These are phyloP conservation scores for Scedosporium aurantiacum DNA, from an alignment of 2,329 filamentous ascomycete genomes.

Conservation along the genomic window DNA sequence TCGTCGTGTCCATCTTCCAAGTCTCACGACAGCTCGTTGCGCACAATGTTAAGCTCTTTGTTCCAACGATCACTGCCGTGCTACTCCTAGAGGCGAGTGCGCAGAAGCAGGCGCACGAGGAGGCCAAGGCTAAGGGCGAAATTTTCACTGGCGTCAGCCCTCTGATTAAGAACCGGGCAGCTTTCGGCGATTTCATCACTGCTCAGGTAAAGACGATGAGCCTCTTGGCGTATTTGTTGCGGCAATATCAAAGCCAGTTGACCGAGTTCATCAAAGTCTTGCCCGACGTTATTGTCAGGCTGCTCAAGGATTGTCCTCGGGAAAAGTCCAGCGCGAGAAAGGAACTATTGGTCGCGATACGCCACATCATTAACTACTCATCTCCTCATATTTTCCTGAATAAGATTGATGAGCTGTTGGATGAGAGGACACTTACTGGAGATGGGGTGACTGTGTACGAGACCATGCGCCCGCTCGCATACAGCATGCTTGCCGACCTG, in stretches of 20 bases:
- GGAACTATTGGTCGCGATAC: conserved; percentile 87
- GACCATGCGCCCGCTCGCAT: conserved; percentile 87
- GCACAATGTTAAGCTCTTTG: conserved; percentile 81
- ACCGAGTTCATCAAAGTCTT: conserved; percentile 78
- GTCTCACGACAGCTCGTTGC: conserved; percentile 71
- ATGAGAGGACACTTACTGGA: conserved; percentile 87
- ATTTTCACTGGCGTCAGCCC: conserved; percentile 90
- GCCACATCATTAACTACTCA: conserved; percentile 99
- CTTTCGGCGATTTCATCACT: conserved; percentile 95
- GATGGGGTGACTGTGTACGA: conserved; percentile 95
- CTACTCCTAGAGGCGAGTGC: conserved; percentile 81
- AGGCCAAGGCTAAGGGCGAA: conserved; percentile 66
- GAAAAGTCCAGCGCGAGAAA: conserved; percentile 92
- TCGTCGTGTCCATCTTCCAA: conserved; percentile 96
- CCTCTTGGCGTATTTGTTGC: conserved; percentile 83
- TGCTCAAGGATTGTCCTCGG: conserved; percentile 86
- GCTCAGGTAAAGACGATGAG: conserved; percentile 99
- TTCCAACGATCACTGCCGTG: conserved; percentile 86
- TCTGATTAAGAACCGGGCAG: conserved; percentile 83
- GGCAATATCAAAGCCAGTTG: conserved; percentile 78
- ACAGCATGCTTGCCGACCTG: conserved; percentile 95
- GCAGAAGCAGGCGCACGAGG: conserved; percentile 81
- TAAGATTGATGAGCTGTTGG: conserved; percentile 89
- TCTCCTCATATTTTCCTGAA: conserved; percentile 89
- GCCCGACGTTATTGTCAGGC: conserved; percentile 78